phyloP scores from a whole-genome alignment of 257 asterid genomes.

The Ballota nigra region DNA sequence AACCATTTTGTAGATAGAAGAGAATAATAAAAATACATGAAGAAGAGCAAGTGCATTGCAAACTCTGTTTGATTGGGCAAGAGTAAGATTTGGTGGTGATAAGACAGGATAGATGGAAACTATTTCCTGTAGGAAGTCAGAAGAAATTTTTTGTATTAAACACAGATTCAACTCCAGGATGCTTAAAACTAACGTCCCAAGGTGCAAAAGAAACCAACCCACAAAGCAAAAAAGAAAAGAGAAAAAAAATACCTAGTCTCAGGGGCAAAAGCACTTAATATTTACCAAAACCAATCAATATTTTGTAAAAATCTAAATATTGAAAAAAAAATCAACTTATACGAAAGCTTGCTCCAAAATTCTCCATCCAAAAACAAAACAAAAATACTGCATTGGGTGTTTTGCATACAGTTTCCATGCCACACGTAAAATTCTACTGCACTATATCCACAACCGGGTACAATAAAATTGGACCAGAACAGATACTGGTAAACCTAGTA shows the following conservation, averaged over 20 bases:
- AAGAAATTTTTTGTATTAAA: neutral
- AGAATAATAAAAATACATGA: slow-evolving; percentile 50
- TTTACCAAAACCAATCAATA: neutral
- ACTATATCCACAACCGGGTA: neutral
- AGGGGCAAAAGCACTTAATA: slow-evolving; percentile 3
- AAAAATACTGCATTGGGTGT: neutral
- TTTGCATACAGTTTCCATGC: neutral
- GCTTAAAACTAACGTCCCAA: no score
- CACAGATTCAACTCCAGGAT: neutral
- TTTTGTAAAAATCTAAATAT: neutral
- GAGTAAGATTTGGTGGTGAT: slow-evolving; percentile 92
- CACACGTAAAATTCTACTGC: slow-evolving; percentile 2
- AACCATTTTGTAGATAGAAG: slow-evolving; percentile 15
- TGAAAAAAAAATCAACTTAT: neutral
- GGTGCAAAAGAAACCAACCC: slow-evolving; percentile 3
- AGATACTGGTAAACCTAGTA: no score
- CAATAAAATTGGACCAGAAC: neutral
- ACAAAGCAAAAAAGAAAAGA: neutral
- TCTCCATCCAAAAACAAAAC: no score
- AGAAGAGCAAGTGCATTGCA: slow-evolving; percentile 98
- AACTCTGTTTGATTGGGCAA: slow-evolving; percentile 87
- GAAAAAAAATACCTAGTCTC: neutral
- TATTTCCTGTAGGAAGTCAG: slow-evolving; percentile 64
- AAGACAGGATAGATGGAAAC: slow-evolving; percentile 92
- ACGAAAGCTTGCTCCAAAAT: neutral